phyloP scores from a whole-genome alignment of 805 yeast species.

The Sporopachydermia lactativora region DNA sequence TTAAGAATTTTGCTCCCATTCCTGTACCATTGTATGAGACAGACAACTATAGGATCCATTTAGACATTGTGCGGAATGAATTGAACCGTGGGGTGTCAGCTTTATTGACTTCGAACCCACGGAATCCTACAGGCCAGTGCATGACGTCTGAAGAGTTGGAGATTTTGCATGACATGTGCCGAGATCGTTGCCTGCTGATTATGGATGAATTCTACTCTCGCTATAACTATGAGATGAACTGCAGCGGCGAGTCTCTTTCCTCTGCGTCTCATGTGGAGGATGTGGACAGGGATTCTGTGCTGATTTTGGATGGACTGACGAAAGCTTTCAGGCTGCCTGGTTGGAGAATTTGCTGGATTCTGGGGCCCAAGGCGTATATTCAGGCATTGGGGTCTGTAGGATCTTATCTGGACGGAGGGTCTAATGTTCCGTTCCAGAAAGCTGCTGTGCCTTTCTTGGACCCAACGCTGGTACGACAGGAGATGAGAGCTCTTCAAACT shows the following conservation, averaged over 20 bases:
- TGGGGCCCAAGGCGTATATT: slow-evolving; percentile 48
- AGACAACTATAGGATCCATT: slow-evolving; percentile 41
- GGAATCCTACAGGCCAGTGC: slow-evolving; percentile 48
- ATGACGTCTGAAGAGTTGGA: slow-evolving; percentile 32
- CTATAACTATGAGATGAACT: slow-evolving; percentile 37
- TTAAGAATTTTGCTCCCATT: slow-evolving; percentile 48
- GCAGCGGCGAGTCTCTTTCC: slow-evolving; percentile 36
- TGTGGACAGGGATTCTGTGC: slow-evolving; percentile 43
- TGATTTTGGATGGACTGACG: slow-evolving; percentile 45
- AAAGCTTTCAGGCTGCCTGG: slow-evolving; percentile 51
- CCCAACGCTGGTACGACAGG: slow-evolving; percentile 33
- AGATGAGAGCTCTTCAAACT: slow-evolving; percentile 41
- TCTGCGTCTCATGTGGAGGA: slow-evolving; percentile 38
- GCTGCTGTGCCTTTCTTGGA: slow-evolving; percentile 41
- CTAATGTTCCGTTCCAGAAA: slow-evolving; percentile 46
- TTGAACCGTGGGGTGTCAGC: slow-evolving; percentile 45
- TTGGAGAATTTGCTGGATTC: slow-evolving; percentile 50
- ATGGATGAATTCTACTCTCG: slow-evolving; percentile 54
- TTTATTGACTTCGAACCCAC: slow-evolving; percentile 42
- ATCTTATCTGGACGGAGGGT: slow-evolving; percentile 45
- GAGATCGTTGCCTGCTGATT: slow-evolving; percentile 36
- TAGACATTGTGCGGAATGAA: slow-evolving; percentile 36
- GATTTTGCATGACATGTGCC: slow-evolving; percentile 37
- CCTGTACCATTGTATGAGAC: slow-evolving; percentile 46
- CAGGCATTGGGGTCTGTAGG: slow-evolving; percentile 43